Evolutionary conservation across 2,329 filamentous ascomycete genomes (phyloP).

Genomic region (Botrytis sinoallii): DNA sequence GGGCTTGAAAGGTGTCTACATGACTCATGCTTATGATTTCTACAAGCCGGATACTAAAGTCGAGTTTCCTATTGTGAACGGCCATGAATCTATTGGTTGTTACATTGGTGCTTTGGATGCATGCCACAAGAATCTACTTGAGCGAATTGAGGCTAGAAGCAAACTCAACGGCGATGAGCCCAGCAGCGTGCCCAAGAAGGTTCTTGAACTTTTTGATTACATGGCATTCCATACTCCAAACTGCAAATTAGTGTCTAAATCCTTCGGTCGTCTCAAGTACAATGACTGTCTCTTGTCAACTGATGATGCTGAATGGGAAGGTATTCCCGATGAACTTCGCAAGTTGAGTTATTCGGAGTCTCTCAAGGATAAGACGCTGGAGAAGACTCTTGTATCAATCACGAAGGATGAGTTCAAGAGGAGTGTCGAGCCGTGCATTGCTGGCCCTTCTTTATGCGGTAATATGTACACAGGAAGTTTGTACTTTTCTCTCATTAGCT

Average conservation of each 20-base stretch:
- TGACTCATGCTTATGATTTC: slow-evolving; percentile 15
- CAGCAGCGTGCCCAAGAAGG: background rate
- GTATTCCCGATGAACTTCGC: background rate
- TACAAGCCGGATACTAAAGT: slow-evolving; percentile 5
- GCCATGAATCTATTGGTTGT: slow-evolving; percentile 2
- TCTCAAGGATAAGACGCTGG: background rate
- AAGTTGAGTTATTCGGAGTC: background rate
- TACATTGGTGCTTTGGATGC: slow-evolving; percentile 7
- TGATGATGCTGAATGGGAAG: background rate
- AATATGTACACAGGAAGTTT: slow-evolving; percentile 11
- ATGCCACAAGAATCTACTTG: background rate
- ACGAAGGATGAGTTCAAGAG: background rate
- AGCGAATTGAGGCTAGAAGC: background rate
- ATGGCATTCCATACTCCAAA: slow-evolving; percentile 11
- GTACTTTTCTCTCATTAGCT: slow-evolving; percentile 4
- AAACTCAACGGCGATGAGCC: background rate
- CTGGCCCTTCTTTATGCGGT: slow-evolving; percentile 2
- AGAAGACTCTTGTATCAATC: background rate
- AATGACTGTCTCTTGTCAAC: background rate
- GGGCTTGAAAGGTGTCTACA: background rate
- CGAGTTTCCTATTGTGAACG: slow-evolving; percentile 12
- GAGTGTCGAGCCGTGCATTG: background rate
- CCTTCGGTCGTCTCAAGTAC: background rate
- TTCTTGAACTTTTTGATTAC: slow-evolving; percentile 5
- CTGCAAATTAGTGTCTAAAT: slow-evolving; percentile 5